Evolutionary conservation across 352 stramenopile species (phyloP).

Genomic region (Globisporangium paddicum): DNA sequence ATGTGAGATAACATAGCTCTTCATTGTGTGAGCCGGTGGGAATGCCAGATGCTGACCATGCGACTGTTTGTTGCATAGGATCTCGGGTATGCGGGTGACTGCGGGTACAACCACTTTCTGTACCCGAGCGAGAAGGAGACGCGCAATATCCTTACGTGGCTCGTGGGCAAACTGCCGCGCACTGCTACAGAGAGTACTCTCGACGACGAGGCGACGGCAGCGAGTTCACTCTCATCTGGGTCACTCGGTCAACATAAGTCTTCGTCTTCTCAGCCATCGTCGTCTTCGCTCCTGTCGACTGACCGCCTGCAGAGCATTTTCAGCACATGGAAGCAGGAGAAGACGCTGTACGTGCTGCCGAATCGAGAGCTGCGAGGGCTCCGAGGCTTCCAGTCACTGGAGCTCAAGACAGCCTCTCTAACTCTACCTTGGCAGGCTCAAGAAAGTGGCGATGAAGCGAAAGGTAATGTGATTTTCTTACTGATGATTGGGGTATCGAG

Average conservation of each 20-base stretch:
- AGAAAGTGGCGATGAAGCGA: background rate
- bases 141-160: slow-evolving; percentile 71
- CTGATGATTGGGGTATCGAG: background rate
- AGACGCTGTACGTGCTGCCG: slow-evolving; percentile 41
- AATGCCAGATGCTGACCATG: no score
- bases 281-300: background rate
- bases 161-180: slow-evolving; percentile 72
- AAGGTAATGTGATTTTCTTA: background rate
- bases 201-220: slow-evolving; percentile 9
- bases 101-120: slow-evolving; percentile 87
- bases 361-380: slow-evolving; percentile 28
- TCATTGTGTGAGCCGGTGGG: no score
- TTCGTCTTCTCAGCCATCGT: background rate
- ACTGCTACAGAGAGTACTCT: slow-evolving; percentile 7
- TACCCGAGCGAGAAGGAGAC: slow-evolving; percentile 85
- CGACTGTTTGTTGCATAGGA: slow-evolving; percentile 30
- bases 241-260: slow-evolving; percentile 7
- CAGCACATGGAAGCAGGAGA: slow-evolving; percentile 42
- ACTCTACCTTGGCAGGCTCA: slow-evolving; percentile 29
- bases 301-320: slow-evolving; percentile 29
- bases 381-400: slow-evolving; percentile 45
- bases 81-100: slow-evolving; percentile 77
- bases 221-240: background rate
- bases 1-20: no score
- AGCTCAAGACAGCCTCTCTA: slow-evolving; percentile 33